phyloP scores from a whole-genome alignment of 23 red algal species.

The Cyanidioschyzon merolae region DNA sequence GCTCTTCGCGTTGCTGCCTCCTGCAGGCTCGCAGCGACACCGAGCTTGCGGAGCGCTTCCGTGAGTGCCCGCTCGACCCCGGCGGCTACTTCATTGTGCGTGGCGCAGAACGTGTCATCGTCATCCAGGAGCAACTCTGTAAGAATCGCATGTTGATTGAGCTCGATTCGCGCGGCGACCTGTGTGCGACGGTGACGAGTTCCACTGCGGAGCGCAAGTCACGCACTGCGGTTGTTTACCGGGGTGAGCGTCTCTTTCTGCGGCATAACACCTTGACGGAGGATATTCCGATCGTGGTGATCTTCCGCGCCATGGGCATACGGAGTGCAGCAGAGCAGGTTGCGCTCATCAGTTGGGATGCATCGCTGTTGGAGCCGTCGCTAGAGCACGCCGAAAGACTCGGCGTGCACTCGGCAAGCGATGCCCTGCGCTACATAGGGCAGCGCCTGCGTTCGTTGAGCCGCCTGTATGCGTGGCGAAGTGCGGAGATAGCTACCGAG shows the following conservation, averaged over 20 bases:
- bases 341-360: constrained; percentile 60
- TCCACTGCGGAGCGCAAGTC: constrained; percentile 83
- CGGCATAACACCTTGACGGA: constrained; percentile 79
- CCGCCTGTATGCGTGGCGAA: constrained; percentile 6
- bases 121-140: constrained; percentile 97
- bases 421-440: constrained; percentile 43
- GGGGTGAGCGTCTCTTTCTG: constrained; percentile 58
- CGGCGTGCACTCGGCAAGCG: constrained; percentile 37
- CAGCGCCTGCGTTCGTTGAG: constrained; percentile 38
- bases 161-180: constrained; percentile 61
- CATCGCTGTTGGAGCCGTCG: constrained; percentile 40
- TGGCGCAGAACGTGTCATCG: constrained; percentile 89
- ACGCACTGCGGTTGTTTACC: constrained; percentile 51
- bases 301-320: constrained; percentile 80
- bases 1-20: constrained; percentile 55
- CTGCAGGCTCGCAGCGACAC: constrained; percentile 32
- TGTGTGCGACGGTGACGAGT: constrained; percentile 61
- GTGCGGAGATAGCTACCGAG: background rate
- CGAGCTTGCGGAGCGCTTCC: constrained; percentile 43
- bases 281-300: constrained; percentile 70
- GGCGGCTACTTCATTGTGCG: constrained; percentile 94
- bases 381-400: constrained; percentile 48
- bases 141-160: constrained; percentile 96
- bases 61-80: constrained; percentile 94
- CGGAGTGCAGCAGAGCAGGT: constrained; percentile 69